Evolutionary conservation across 345 rosid species (phyloP), one percentile per base, ranked within the genome.

Genomic region (Rhodomyrtus tomentosa): DNA sequence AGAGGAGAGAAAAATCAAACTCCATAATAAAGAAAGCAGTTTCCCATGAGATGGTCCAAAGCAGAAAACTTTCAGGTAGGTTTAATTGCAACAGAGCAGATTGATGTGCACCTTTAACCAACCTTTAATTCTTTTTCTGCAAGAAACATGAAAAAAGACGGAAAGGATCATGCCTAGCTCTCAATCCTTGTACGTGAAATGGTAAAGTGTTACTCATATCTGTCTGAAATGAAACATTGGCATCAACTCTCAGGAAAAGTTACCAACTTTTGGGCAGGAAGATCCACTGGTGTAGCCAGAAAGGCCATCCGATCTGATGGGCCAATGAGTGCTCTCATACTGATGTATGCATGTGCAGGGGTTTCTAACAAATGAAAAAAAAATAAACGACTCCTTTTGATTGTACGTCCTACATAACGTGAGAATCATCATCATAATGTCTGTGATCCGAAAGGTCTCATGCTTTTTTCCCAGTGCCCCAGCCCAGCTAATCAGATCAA

Each of bases 401-500:
- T 68, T 45, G 79, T 8, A 68, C 45, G 15, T 10, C 50, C 55
- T 81, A n/a, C 55, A 80, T 80, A 80, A 50, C 50, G 82, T 80
- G 50, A 18, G 36, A n/a, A 52, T 36, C 42, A 88, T 81, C 59
- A 85, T 82, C 81, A 85, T 83, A 85, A 72, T 68, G 84, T 81
- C 56, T 4, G 53, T 25, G 81, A 86, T 83, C 56, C 42, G 81
- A 54, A 32, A 55, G 84, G 81, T 27, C 58, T 50, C 88, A 81
- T n/a, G 88, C 82, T 87, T 85, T 81, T 84, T 81, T 84, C 80
- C 79, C 79, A 84, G 53, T 62, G 32, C 38, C 80, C 83, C 87
- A 29, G 42, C 42, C 42, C 0, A 85, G 85, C 85, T 68, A 85
- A 73, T 55, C 54, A 85, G 88, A 88, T 88, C 89, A 51, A 82